phyloP scores from a whole-genome alignment of 148 eudicot species.

The Nyssa sinensis region DNA sequence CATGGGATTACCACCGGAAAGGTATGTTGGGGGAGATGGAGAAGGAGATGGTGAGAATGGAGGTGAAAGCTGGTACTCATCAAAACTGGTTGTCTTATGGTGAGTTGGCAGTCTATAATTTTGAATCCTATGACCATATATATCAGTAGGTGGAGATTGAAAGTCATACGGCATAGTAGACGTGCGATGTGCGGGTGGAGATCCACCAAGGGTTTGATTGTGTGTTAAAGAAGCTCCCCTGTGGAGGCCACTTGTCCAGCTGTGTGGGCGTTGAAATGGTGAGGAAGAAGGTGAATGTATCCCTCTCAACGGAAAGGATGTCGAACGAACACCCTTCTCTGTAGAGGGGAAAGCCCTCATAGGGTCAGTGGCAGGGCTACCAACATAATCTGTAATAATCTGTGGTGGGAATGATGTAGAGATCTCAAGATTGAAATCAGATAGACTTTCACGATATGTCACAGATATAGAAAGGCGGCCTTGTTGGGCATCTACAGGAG shows the following conservation, averaged over 20 bases:
- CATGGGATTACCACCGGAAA: constrained; percentile 45
- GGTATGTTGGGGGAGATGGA: constrained; percentile 67
- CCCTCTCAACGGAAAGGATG: constrained; percentile 54
- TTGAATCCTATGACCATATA: constrained; percentile 54
- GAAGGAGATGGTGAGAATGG: constrained; percentile 89
- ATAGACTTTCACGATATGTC: constrained; percentile 60
- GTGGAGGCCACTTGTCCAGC: constrained; percentile 83
- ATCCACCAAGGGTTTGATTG: constrained; percentile 45
- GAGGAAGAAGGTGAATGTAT: constrained; percentile 38
- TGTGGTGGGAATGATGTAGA: constrained; percentile 70
- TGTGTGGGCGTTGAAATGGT: constrained; percentile 78
- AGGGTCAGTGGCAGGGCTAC: constrained; percentile 89
- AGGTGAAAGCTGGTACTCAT: constrained; percentile 82
- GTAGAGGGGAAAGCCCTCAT: constrained; percentile 69
- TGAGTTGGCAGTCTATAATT: constrained; percentile 43
- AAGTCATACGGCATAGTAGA: constrained; percentile 43
- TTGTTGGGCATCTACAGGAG: constrained; percentile 74
- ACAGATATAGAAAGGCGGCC: constrained; percentile 76
- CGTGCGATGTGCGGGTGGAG: constrained; percentile 50
- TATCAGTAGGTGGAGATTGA: constrained; percentile 45
- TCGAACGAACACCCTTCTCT: constrained; percentile 38
- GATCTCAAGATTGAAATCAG: constrained; percentile 63
- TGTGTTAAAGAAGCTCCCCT: constrained; percentile 36
- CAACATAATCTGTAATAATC: constrained; percentile 90
- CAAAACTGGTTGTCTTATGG: constrained; percentile 43